Evolutionary conservation across 73 alveolate genomes (phyloP), one percentile per base, ranked within the genome.

Genomic region (Paramecium tetraurelia): DNA sequence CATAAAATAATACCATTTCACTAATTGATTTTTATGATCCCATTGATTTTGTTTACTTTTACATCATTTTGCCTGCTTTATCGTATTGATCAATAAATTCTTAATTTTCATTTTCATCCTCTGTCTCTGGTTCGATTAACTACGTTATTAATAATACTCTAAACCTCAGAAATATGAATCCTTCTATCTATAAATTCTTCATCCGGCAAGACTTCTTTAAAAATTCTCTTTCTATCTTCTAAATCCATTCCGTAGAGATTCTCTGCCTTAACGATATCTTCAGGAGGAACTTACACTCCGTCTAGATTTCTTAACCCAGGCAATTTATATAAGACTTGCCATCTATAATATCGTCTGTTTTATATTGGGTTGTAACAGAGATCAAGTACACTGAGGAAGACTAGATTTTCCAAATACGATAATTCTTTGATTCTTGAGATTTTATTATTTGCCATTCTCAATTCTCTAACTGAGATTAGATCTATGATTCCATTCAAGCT

Each of bases 101-200:
- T 95, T 87, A 92, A 58, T 94, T 96, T 20, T 94, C 96, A 72
- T 92, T 94, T n/a, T 98, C 99, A 69, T 96, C 93, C 53, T 98
- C 99, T 85, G 98, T 95, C 92, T 98, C 99, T 44, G 97, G 96
- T 57, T 96, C 99, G 48, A 98, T 96, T 80, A 96, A 96, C 87
- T 75, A 3, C 11, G 9, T 4, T 48, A 48, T 16, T 48, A 36
- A 63, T 31, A 22, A 8, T n/a, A 75, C 11, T 29, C 1, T 75
- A 20, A 3, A 75, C 87, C 20, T 98, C 98, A 6, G 96, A 57
- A 18, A 93, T 92, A 80, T 93, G 92, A n/a, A 97, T 93, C 94
- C 99, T 96, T 92, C 99, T 93, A 90, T 98, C 99, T 6, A 96
- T 97, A 86, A 98, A 97, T 44, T 93, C 95, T 77, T 97, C 99